These are phyloP conservation scores for Piedraia hortae DNA, from an alignment of 2,329 filamentous ascomycete genomes.

Conservation along the genomic window DNA sequence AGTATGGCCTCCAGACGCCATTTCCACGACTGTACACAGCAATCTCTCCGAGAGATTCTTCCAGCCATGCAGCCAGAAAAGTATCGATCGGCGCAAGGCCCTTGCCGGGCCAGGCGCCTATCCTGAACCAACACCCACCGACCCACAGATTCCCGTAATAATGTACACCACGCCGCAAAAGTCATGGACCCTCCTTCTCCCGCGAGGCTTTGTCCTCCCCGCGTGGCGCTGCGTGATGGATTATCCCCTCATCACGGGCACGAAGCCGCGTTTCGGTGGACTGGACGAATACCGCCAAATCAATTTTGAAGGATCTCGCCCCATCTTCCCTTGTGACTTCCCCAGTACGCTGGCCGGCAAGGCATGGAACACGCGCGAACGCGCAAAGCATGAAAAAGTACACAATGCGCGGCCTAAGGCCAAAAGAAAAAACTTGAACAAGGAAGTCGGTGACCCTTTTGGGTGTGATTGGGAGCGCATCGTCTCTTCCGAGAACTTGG, in stretches of 20 bases:
- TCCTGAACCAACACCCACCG: constrained; percentile 28
- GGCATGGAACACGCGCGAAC: constrained; percentile 35
- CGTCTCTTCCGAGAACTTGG: constrained; percentile 3
- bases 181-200: constrained; percentile 62
- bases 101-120: constrained; percentile 33
- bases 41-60: no score
- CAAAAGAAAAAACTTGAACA: constrained; percentile 49
- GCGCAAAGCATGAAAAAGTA: constrained; percentile 27
- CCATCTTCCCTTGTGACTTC: constrained; percentile 72
- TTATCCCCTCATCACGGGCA: constrained; percentile 50
- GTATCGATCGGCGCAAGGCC: constrained; percentile 50
- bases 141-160: constrained; percentile 54
- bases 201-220: constrained; percentile 67
- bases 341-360: constrained; percentile 54
- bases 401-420: constrained; percentile 63
- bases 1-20: constrained; percentile 39
- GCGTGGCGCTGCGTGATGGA: constrained; percentile 74
- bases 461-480: constrained; percentile 58
- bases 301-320: constrained; percentile 45
- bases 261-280: constrained; percentile 60
- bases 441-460: constrained; percentile 57
- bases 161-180: constrained; percentile 24
- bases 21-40: constrained; percentile 33
- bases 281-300: constrained; percentile 55
- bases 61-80: constrained; percentile 54